Percentiles rank a stretch among this genome's conserved stretches.
Evolutionary conservation across 192 early-diverging fungal species (phyloP).

Genomic region (Backusella parvicylindrica): DNA sequence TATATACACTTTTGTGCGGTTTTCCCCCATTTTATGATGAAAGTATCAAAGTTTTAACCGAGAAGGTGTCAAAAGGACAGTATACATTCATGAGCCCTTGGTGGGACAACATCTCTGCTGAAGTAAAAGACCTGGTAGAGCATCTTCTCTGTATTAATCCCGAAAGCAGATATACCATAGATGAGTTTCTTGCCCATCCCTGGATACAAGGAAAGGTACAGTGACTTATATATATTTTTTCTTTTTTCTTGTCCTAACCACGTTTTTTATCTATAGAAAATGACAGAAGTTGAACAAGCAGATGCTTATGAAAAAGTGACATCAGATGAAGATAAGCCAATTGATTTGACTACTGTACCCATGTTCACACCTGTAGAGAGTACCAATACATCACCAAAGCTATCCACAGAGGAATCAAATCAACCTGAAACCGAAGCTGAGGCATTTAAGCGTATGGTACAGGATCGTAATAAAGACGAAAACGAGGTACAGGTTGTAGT

Average conservation of each 20-base stretch:
- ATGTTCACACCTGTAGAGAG: neutral
- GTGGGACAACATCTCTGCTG: constrained; percentile 84
- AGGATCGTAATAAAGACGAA: neutral
- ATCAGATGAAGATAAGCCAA: neutral
- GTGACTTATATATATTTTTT: neutral
- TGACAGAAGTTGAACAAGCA: neutral
- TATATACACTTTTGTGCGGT: constrained; percentile 77
- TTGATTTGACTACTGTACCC: neutral
- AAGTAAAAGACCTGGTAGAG: constrained; percentile 71
- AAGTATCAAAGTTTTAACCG: constrained; percentile 69
- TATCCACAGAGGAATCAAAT: neutral
- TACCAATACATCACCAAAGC: neutral
- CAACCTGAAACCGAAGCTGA: constrained; percentile 9
- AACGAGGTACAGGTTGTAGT: neutral
- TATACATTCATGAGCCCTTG: constrained; percentile 85
- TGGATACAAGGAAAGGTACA: constrained; percentile 49
- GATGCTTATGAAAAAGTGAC: neutral
- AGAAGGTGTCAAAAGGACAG: constrained; percentile 83
- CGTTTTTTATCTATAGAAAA: neutral
- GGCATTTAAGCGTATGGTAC: constrained; percentile 11
- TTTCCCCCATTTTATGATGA: constrained; percentile 86
- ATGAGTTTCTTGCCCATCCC: constrained; percentile 80
- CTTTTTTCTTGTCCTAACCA: neutral
- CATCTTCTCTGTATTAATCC: constrained; percentile 70
- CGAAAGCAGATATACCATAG: constrained; percentile 69